phyloP scores from a whole-genome alignment of 192 early-diverging fungal species.

The Phycomyces nitens region DNA sequence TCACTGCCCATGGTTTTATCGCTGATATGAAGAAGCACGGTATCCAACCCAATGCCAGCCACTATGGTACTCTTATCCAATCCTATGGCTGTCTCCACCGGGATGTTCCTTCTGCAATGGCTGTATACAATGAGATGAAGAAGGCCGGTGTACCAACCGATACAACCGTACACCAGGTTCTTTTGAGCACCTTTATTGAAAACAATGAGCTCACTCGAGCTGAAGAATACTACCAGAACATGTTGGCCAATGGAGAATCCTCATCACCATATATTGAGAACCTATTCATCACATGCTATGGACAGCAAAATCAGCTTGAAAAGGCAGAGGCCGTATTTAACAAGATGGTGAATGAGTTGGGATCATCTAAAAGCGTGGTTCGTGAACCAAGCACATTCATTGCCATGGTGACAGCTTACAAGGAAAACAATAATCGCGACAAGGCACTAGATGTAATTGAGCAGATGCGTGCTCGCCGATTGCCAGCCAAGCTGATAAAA shows the following conservation, averaged over 20 bases:
- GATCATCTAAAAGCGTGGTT: conserved; percentile 18
- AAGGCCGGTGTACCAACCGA: conserved; percentile 35
- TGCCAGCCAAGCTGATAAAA: conserved; percentile 33
- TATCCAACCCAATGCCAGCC: conserved; percentile 42
- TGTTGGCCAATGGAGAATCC: conserved; percentile 35
- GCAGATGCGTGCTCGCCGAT: conserved; percentile 30
- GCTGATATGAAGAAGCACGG: conserved; percentile 40
- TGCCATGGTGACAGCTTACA: conserved; percentile 51
- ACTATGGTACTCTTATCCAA: conserved; percentile 52
- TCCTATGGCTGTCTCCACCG: conserved; percentile 51
- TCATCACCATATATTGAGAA: conserved; percentile 58
- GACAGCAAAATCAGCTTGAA: conserved; percentile 31
- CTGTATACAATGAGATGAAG: conserved; percentile 44
- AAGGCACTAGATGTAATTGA: conserved; percentile 37
- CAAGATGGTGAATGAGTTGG: conserved; percentile 38
- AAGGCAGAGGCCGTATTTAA: conserved; percentile 46
- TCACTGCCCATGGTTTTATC: conserved; percentile 43
- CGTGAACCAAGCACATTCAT: conserved; percentile 60
- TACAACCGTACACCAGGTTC: conserved; percentile 47
- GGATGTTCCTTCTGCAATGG: conserved; percentile 40
- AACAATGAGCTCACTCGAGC: conserved; percentile 40
- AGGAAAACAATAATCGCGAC: conserved; percentile 35
- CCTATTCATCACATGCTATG: conserved; percentile 52
- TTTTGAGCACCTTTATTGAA: conserved; percentile 50
- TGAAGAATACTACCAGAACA: conserved; percentile 40